These are phyloP conservation scores for Sungouiella thailandica DNA, from an alignment of 805 yeast genomes.

Conservation along the genomic window DNA sequence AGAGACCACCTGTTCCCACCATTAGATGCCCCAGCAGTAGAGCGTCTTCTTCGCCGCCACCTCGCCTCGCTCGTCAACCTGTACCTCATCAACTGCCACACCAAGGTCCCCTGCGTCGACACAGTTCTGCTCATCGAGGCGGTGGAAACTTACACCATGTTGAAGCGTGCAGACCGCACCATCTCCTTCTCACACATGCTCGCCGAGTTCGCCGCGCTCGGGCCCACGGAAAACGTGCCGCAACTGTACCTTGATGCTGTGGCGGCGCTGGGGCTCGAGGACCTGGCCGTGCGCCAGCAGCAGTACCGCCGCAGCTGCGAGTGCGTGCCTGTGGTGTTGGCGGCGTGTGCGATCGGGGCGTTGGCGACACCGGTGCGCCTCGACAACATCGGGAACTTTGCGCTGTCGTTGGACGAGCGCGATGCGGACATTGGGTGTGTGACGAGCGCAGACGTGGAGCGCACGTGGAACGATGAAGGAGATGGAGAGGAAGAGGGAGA, in stretches of 20 bases:
- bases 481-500: no score
- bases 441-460: slow-evolving; percentile 13
- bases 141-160: slow-evolving; percentile 21
- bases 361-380: slow-evolving; percentile 27
- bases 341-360: slow-evolving; percentile 30
- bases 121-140: slow-evolving; percentile 25
- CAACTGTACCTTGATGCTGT: slow-evolving; percentile 2
- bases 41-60: slow-evolving; percentile 14
- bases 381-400: slow-evolving; percentile 27
- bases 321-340: slow-evolving; percentile 21
- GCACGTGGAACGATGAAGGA: no score
- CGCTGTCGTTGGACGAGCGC: slow-evolving; percentile 25
- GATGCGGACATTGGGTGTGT: slow-evolving; percentile 11
- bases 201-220: slow-evolving; percentile 7
- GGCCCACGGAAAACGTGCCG: slow-evolving; percentile 3
- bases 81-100: slow-evolving; percentile 27
- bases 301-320: slow-evolving; percentile 19
- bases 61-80: slow-evolving; percentile 20
- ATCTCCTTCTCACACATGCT: slow-evolving; percentile 17
- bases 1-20: background rate
- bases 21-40: slow-evolving; percentile 8
- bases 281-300: slow-evolving; percentile 13
- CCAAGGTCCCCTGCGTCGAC: slow-evolving; percentile 31
- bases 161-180: slow-evolving; percentile 14
- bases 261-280: slow-evolving; percentile 9